Conservation (phyloP, 164 flowering plant genomes). For the Magnolia changhungtana region DNA sequence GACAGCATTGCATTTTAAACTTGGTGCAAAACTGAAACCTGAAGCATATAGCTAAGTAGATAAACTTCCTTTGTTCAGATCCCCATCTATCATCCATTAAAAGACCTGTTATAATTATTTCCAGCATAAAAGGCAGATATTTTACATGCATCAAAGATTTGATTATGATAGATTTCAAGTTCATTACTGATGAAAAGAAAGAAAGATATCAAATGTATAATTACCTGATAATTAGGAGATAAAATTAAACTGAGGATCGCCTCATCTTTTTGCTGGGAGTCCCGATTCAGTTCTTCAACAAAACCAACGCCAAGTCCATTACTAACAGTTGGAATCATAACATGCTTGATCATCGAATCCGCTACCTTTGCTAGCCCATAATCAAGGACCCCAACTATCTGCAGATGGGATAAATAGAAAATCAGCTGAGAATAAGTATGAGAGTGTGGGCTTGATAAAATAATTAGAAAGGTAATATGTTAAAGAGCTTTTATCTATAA, state of each 20-base stretch:
- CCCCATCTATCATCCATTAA: neutral
- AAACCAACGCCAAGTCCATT: constrained; percentile 31
- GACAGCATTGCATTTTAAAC: too few species aligned
- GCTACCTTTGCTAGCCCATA: constrained; percentile 87
- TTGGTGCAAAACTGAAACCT: too few species aligned
- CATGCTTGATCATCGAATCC: constrained; percentile 66
- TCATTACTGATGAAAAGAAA: too few species aligned
- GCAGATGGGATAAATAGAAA: constrained; percentile 13
- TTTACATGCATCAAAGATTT: neutral
- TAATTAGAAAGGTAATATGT: neutral
- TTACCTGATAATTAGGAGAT: constrained; percentile 48
- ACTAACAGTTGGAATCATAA: constrained; percentile 52
- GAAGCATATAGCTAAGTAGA: too few species aligned
- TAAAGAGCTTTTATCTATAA: too few species aligned
- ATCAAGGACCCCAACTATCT: constrained; percentile 73
- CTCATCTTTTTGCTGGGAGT: constrained; percentile 26
- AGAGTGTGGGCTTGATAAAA: neutral
- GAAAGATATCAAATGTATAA: neutral
- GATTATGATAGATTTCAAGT: neutral
- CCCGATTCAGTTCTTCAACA: constrained; percentile 42
- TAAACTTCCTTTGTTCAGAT: too few species aligned
- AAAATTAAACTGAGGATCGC: constrained; percentile 42
- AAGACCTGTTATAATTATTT: neutral
- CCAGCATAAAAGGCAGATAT: neutral
- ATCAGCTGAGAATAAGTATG: neutral